Percentiles rank a stretch among this genome's conserved stretches.
phyloP scores from a whole-genome alignment of 495 filamentous ascomycete genomes.

The Neurospora sp. region DNA sequence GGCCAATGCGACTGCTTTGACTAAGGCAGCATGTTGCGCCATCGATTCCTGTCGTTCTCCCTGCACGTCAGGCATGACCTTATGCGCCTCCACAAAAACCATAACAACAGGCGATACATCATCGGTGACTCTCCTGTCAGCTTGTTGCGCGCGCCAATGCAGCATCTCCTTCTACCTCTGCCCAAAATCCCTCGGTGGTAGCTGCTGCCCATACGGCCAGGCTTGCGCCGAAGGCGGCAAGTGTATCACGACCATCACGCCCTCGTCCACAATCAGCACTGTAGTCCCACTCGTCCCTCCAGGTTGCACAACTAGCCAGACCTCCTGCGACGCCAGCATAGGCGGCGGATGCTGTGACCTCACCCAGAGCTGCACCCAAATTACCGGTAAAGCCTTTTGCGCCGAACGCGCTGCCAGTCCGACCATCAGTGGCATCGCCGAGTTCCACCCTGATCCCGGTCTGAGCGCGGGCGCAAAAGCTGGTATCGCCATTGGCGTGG shows the following conservation, averaged over 20 bases:
- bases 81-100: constrained; percentile 14
- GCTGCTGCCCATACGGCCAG: constrained; percentile 33
- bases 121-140: constrained; percentile 10
- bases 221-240: constrained; percentile 17
- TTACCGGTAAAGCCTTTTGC: constrained; percentile 39
- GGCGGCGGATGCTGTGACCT: constrained; percentile 66
- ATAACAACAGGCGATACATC: constrained; percentile 6
- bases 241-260: constrained; percentile 19
- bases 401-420: constrained; percentile 37
- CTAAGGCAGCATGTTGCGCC: constrained; percentile 25
- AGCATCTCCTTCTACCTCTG: constrained; percentile 32
- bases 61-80: constrained; percentile 14
- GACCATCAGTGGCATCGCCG: constrained; percentile 14
- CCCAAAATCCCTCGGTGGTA: constrained; percentile 26
- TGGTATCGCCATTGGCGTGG: constrained; percentile 37
- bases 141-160: constrained; percentile 33
- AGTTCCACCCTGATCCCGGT: neutral
- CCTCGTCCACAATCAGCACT: constrained; percentile 8
- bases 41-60: constrained; percentile 28
- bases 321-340: constrained; percentile 55
- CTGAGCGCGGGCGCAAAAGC: constrained; percentile 31
- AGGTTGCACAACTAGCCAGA: constrained; percentile 63
- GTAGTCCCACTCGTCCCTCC: constrained; percentile 23
- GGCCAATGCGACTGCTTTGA: constrained; percentile 10
- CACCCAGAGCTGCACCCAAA: constrained; percentile 56